Base-by-base conservation (phyloP, 192 early-diverging fungal genomes). In the Podila horticola region DNA sequence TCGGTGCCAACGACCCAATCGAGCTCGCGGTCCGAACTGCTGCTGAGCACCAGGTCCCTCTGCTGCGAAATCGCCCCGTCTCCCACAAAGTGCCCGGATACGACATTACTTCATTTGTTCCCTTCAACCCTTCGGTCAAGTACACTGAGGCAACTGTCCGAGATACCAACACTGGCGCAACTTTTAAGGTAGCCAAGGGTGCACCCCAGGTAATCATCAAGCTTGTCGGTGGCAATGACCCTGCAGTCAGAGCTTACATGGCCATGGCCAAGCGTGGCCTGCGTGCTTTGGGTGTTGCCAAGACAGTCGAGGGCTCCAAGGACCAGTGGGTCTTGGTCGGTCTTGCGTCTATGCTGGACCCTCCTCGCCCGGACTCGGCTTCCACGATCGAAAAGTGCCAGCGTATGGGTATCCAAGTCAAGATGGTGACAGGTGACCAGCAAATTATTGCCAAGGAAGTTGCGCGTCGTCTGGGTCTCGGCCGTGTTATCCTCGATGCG, bases 381-480 rank as follows among this genome's bases (percentile, higher is more conserved):
- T 68, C 77, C 10, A 94, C 93, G 29, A 93, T 94, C 75, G 60
- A 66, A 34, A 90, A 91, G 48, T 93, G 92, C 68, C 51, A 83
- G 24, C 66, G 83, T 45, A 87, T 91, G 72, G 93, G 93, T 58
- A 86, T 94, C 48, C 67, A 83, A 1, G 91, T 93, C 69, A 94
- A 94, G 72, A 93, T 94, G 93, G 91, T 94, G 62, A 94, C 93
- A 10, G 93, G 93, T 36, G 93, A 94, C 72, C 93, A 93, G 68
- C 84, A 84, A 20, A 88, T 91, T 41, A 93, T 93, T 79, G 93
- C 88, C 48, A 92, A 92, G 84, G 92, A 88, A 58, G 89, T 94
- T n/a, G 89, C 93, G 4, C 79, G 85, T 15, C 89, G 93, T 58
- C 84, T 94, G 19, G 90, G 90, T 20, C 88, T 94, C 81, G 79